Evolutionary conservation across 352 stramenopile species (phyloP).

Genomic region (Globisporangium spiculum): DNA sequence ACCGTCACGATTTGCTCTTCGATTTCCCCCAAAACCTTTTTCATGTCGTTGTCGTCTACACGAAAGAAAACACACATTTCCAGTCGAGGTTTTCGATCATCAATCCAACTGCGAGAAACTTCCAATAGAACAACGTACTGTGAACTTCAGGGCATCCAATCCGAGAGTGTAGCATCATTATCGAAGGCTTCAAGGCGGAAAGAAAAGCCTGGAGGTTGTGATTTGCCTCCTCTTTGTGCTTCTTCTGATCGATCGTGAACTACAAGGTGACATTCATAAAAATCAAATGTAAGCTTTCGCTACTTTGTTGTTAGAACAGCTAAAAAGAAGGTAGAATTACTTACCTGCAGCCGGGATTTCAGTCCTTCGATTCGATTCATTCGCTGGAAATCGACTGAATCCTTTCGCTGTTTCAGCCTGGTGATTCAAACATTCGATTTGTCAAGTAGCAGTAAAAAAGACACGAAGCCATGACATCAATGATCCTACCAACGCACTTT

Average conservation of each 20-base stretch:
- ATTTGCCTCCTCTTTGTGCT: slow-evolving; percentile 74
- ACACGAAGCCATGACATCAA: neutral
- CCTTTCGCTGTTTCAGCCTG: slow-evolving; percentile 80
- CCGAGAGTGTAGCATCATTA: slow-evolving; percentile 61
- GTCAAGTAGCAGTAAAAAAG: neutral
- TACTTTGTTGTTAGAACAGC: neutral
- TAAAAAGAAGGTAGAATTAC: neutral
- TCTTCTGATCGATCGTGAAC: slow-evolving; percentile 67
- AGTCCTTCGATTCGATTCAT: slow-evolving; percentile 75
- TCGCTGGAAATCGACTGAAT: slow-evolving; percentile 74
- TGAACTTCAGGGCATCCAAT: slow-evolving; percentile 71
- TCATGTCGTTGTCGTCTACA: slow-evolving; percentile 63
- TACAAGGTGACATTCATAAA: neutral
- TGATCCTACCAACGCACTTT: slow-evolving; percentile 36
- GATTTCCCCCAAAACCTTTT: slow-evolving; percentile 69
- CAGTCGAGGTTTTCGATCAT: neutral
- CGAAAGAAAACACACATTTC: neutral
- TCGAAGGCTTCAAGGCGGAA: slow-evolving; percentile 54
- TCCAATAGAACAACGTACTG: slow-evolving; percentile 29
- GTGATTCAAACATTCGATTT: neutral
- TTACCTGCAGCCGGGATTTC: slow-evolving; percentile 51
- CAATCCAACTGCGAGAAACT: neutral
- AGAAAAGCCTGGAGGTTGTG: slow-evolving; percentile 66
- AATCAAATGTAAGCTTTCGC: neutral
- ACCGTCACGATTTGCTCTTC: slow-evolving; percentile 71